Base-by-base conservation (phyloP, 148 eudicot genomes). In the Heliamphora exappendiculata region DNA sequence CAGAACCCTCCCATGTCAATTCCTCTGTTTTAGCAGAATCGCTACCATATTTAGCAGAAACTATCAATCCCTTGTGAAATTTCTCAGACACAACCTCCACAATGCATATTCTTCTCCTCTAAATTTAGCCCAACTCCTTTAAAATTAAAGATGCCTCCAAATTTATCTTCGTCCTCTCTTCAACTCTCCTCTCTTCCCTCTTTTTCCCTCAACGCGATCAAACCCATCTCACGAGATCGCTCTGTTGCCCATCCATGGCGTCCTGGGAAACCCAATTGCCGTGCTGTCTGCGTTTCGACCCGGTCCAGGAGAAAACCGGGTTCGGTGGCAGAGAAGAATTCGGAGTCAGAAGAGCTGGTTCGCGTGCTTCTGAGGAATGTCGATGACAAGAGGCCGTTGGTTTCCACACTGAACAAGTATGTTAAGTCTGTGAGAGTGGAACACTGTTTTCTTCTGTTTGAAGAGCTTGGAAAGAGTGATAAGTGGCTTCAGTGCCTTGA, bases 401-500 rank as follows among this genome's bases (percentile, higher is more conserved):
- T 89, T 1, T 73, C 87, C 1, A 86, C 88, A 5, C 73, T 94
- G 79, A 82, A 84, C 63, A 92, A 90, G 87, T 88, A 91, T 76
- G 98, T 85, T 8, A 87, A 77, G 76, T 41, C 88, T 44, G 44
- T 96, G 57, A 86, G 98, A 67, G 84, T 85, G 75, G 98, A 96
- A 19, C 99, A 96, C 76, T 95, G 99, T 77, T 96, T 96, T 81
- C 60, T 93, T 80, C 74, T 96, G 67, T 96, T 96, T 83, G 98
- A 96, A 76, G 97, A 89, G 72, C 88, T 96, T 26, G 98, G 97
- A 0, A 93, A 78, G 84, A 44, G 78, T 63, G 93, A 90, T 75
- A 85, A 86, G 63, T 96, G 99, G 99, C 91, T 93, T 71, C 97
- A 93, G 16, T 96, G 99, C 83, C 91, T 96, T 59, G 99, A 96